Conservation (phyloP, 352 stramenopile genomes). For the Thraustochytrium sp. region DNA sequence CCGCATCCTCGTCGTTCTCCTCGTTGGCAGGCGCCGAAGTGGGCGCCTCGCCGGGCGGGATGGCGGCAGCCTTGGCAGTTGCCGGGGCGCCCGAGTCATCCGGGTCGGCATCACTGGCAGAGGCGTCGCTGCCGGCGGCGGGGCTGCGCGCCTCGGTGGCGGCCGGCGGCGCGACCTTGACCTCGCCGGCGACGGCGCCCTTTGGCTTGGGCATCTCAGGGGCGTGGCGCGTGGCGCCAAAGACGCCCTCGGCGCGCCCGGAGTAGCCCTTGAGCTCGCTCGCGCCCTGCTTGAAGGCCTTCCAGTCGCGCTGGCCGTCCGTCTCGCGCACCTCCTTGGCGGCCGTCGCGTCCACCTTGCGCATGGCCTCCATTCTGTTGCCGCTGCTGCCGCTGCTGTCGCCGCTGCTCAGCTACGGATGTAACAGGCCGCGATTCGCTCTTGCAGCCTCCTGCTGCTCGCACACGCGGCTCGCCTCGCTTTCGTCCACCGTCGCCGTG, state of each 20-base stretch:
- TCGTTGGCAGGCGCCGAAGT: too few relatives aligned
- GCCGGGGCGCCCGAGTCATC: too few relatives aligned
- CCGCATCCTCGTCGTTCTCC: background rate
- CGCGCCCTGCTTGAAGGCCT: background rate
- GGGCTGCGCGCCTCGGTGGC: background rate
- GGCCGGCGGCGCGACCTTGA: background rate
- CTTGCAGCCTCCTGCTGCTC: background rate
- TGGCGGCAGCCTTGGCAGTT: too few relatives aligned
- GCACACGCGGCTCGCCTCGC: too few relatives aligned
- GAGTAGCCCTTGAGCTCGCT: background rate
- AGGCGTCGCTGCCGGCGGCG: background rate
- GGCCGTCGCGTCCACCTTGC: background rate
- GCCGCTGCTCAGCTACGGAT: background rate
- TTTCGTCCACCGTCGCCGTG: too few relatives aligned
- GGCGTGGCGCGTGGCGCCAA: background rate
- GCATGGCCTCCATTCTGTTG: background rate
- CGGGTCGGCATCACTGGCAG: background rate
- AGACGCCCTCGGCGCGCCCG: background rate
- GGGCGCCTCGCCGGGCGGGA: too few relatives aligned
- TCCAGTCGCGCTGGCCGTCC: conserved; percentile 8
- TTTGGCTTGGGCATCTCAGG: background rate
- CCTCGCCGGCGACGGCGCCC: background rate
- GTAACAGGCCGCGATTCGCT: background rate
- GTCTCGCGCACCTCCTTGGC: background rate
- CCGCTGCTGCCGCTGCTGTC: background rate